These are phyloP conservation scores for Rhododendron griersonianum DNA, from an alignment of 148 eudicot genomes.

Conservation along the genomic window DNA sequence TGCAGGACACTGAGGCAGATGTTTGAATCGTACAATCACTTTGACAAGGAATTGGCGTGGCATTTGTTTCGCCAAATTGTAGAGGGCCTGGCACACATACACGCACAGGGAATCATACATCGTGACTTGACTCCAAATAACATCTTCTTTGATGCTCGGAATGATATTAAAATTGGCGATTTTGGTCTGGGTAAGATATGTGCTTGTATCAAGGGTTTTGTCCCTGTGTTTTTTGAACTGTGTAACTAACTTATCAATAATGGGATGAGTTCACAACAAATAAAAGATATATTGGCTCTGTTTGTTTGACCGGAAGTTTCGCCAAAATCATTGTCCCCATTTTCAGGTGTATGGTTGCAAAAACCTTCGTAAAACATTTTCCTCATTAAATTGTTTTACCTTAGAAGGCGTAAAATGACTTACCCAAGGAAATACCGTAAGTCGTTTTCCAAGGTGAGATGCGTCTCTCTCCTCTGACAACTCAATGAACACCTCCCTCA, in stretches of 20 bases:
- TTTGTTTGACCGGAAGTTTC: neutral
- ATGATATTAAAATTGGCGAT: slow-evolving; percentile 96
- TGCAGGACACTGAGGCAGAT: slow-evolving; percentile 83
- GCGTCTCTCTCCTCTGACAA: neutral
- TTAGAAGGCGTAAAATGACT: neutral
- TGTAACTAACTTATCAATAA: neutral
- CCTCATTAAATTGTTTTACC: neutral
- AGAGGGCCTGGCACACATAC: slow-evolving; percentile 92
- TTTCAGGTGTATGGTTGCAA: neutral
- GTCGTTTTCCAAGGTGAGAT: neutral
- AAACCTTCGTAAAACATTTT: neutral
- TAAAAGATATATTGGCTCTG: neutral
- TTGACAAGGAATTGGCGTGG: slow-evolving; percentile 91
- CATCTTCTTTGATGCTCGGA: slow-evolving; percentile 94
- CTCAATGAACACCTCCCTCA: neutral
- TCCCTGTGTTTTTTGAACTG: neutral
- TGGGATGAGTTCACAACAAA: neutral
- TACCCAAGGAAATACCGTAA: neutral
- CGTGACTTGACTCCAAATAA: slow-evolving; percentile 98
- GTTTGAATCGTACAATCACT: slow-evolving; percentile 82
- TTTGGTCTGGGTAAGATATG: slow-evolving; percentile 85
- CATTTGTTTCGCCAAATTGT: slow-evolving; percentile 91
- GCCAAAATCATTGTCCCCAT: neutral
- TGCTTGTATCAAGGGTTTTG: neutral
- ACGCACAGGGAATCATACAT: slow-evolving; percentile 95